phyloP scores from a whole-genome alignment of 1,139 yeast genomes.

The Diutina neorugosa region DNA sequence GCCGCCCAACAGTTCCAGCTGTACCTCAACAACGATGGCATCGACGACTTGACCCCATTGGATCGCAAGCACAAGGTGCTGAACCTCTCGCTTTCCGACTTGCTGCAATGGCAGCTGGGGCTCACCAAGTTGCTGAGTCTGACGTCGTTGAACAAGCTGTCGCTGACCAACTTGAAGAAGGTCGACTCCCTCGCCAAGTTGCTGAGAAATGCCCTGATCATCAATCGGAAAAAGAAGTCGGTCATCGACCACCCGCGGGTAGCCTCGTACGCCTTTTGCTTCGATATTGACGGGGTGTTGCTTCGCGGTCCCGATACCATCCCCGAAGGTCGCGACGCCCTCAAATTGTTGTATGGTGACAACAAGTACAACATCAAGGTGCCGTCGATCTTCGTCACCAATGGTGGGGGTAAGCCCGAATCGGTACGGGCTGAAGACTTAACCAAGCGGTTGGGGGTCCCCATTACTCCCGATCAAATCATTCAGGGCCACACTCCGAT shows the following conservation, averaged over 20 bases:
- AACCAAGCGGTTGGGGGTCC: constrained; percentile 43
- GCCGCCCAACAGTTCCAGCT: neutral
- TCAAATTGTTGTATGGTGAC: constrained; percentile 58
- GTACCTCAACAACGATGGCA: constrained; percentile 60
- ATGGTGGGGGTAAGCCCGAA: constrained; percentile 84
- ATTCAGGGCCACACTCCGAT: constrained; percentile 88
- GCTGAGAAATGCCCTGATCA: constrained; percentile 40
- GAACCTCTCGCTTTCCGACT: constrained; percentile 59
- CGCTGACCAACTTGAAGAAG: constrained; percentile 33
- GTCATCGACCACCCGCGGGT: constrained; percentile 58
- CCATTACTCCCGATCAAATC: constrained; percentile 61
- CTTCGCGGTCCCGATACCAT: constrained; percentile 72
- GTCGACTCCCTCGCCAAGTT: constrained; percentile 38
- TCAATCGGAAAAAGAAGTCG: constrained; percentile 35
- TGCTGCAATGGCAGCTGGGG: constrained; percentile 45
- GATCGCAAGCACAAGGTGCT: constrained; percentile 55
- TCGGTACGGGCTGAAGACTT: constrained; percentile 57
- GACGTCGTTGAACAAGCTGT: constrained; percentile 24
- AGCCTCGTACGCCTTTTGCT: constrained; percentile 78
- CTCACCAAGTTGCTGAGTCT: constrained; percentile 35
- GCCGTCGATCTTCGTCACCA: constrained; percentile 80
- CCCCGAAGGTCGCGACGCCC: constrained; percentile 64
- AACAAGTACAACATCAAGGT: constrained; percentile 69
- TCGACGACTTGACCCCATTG: constrained; percentile 51
- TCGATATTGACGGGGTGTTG: constrained; percentile 78